Conservation (phyloP, 345 rosid species). For the Murraya paniculata region DNA sequence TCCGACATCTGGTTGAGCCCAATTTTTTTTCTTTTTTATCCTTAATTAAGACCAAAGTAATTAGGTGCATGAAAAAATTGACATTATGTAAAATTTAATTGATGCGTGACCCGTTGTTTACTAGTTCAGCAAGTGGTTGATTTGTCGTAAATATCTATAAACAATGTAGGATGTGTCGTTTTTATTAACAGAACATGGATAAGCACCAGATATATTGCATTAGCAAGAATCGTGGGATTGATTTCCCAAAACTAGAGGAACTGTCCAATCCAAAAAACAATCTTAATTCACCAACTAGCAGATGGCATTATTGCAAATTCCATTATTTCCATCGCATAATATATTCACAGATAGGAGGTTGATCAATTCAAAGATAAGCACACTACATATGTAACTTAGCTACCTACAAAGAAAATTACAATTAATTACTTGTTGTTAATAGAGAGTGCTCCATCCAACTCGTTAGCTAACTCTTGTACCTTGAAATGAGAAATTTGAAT, state of each 20-base stretch:
- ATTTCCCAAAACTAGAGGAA: neutral
- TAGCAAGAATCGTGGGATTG: too few species aligned
- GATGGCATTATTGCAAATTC: neutral
- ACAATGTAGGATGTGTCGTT: too few species aligned
- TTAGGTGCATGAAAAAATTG: too few species aligned
- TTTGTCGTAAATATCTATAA: too few species aligned
- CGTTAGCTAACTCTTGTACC: neutral
- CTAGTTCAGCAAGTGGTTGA: too few species aligned
- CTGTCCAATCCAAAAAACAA: neutral
- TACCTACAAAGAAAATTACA: neutral
- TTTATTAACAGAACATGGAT: too few species aligned
- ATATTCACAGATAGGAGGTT: neutral
- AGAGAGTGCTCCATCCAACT: neutral
- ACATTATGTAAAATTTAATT: too few species aligned
- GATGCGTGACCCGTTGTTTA: too few species aligned
- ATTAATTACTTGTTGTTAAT: neutral
- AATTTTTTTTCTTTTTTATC: too few species aligned
- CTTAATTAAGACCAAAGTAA: too few species aligned
- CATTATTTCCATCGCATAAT: neutral
- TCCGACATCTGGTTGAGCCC: too few species aligned
- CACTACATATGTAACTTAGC: neutral
- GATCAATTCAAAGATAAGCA: neutral
- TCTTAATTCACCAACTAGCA: neutral
- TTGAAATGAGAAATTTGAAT: conserved; percentile 41
- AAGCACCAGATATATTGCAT: too few species aligned